These are phyloP conservation scores for Lepidium sativum DNA, from an alignment of 345 rosid genomes.

Conservation along the genomic window DNA sequence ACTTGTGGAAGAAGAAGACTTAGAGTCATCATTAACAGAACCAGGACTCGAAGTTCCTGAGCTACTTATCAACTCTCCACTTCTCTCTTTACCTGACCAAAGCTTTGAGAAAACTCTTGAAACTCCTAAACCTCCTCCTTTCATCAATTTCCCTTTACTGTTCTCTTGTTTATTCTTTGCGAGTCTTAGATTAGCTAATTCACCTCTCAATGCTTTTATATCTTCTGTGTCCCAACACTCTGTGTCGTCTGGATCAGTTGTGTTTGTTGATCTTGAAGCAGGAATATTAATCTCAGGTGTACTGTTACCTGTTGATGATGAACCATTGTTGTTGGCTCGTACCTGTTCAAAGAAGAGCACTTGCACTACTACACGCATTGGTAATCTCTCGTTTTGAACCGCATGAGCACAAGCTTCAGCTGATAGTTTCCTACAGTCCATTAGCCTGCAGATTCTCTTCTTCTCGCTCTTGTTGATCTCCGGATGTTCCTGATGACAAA, in stretches of 20 bases:
- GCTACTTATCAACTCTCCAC: conserved; percentile 54
- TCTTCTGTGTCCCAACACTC: conserved; percentile 59
- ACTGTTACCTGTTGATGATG: conserved; percentile 42
- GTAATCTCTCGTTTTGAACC: conserved; percentile 78
- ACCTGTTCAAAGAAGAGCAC: conserved; percentile 90
- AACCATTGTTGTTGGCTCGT: conserved; percentile 36
- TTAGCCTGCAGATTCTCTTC: conserved; percentile 65
- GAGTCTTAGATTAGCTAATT: conserved; percentile 39
- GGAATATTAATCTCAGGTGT: conserved; percentile 46
- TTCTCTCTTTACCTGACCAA: conserved; percentile 57
- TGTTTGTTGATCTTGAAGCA: conserved; percentile 57
- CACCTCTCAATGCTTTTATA: conserved; percentile 66
- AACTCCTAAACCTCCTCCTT: conserved; percentile 55
- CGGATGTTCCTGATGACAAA: conserved; percentile 43
- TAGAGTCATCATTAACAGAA: conserved; percentile 58
- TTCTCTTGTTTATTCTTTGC: conserved; percentile 26
- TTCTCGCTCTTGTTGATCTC: conserved; percentile 58
- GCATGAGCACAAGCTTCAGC: conserved; percentile 74
- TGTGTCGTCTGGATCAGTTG: conserved; percentile 48
- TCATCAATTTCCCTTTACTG: conserved; percentile 27
- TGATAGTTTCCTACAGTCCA: conserved; percentile 81
- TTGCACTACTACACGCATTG: conserved; percentile 78
- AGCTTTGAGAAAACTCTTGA: conserved; percentile 54
- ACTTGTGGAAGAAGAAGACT: conserved; percentile 63
- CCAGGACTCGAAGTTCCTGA: conserved; percentile 75